A percentile compares a stretch with the other conserved stretches of the same genome.
Evolutionary conservation across 768 basidiomycete species (phyloP).

Genomic region (Amanita polypyramis): DNA sequence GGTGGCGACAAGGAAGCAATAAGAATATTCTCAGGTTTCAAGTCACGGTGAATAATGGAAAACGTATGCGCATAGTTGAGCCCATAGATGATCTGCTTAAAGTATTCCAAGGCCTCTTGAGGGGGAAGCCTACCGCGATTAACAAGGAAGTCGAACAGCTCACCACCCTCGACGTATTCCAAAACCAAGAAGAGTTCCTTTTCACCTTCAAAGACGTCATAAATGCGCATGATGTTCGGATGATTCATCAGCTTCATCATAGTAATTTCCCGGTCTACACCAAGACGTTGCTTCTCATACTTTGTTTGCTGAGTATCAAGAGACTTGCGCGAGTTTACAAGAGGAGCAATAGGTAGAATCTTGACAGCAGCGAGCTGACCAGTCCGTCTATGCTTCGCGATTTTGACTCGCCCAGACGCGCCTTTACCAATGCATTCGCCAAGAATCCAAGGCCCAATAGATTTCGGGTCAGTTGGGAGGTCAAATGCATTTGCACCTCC

Average conservation of each 20-base stretch:
- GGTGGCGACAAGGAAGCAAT: conserved; percentile 75
- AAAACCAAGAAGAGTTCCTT: conserved; percentile 87
- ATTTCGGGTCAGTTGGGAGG: conserved; percentile 74
- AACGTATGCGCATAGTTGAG: conserved; percentile 96
- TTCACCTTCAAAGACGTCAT: conserved; percentile 92
- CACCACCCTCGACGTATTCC: conserved; percentile 93
- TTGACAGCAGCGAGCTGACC: conserved; percentile 94
- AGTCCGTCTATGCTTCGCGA: conserved; percentile 78
- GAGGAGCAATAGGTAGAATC: conserved; percentile 78
- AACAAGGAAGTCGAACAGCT: conserved; percentile 93
- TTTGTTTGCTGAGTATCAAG: conserved; percentile 57
- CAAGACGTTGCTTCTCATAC: conserved; percentile 72
- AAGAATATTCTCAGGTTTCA: conserved; percentile 96
- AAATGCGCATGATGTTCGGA: conserved; percentile 91
- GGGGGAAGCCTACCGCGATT: conserved; percentile 75
- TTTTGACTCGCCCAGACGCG: conserved; percentile 88
- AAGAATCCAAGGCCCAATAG: conserved; percentile 86
- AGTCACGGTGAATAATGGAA: conserved; percentile 95
- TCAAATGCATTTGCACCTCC: conserved; percentile 66
- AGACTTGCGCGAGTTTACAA: conserved; percentile 63
- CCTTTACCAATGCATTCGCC: conserved; percentile 94
- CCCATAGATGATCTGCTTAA: conserved; percentile 92
- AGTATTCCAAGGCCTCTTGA: conserved; percentile 79
- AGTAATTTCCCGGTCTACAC: conserved; percentile 89
- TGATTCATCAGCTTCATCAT: conserved; percentile 99